Percentiles rank a stretch among this genome's conserved stretches.
These are phyloP conservation scores for Malus orientalis DNA, from an alignment of 306 rosid genomes.

Conservation along the genomic window DNA sequence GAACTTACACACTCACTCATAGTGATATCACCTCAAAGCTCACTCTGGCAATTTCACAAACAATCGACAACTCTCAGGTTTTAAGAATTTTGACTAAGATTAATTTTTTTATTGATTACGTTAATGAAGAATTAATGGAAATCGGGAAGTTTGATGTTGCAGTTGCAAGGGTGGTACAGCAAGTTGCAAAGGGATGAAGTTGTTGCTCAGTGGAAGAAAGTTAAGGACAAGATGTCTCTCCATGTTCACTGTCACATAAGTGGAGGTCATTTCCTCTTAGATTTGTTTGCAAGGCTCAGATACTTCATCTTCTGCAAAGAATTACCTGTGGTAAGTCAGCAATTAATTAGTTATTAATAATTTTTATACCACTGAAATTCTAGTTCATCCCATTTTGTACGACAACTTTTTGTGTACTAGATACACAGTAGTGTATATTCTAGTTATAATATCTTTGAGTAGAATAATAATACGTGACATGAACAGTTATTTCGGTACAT, in stretches of 20 bases:
- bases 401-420: too few relatives aligned
- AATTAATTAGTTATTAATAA: neutral
- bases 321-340: slow-evolving; percentile 61
- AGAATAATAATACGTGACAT: too few relatives aligned
- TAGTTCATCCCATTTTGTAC: too few relatives aligned
- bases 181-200: slow-evolving; percentile 91
- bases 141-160: slow-evolving; percentile 17
- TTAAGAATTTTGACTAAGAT: neutral
- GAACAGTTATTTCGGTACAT: too few relatives aligned
- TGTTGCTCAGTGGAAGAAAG: slow-evolving; percentile 87
- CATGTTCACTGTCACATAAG: slow-evolving; percentile 97
- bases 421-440: too few relatives aligned
- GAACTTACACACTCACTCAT: slow-evolving; percentile 83
- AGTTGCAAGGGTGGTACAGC: slow-evolving; percentile 96
- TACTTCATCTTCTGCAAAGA: slow-evolving; percentile 78
- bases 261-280: slow-evolving; percentile 86
- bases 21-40: slow-evolving; percentile 79
- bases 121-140: neutral
- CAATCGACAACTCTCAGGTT: slow-evolving; percentile 78
- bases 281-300: slow-evolving; percentile 64
- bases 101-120: neutral
- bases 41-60: slow-evolving; percentile 82
- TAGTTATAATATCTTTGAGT: too few relatives aligned
- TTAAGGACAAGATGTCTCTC: slow-evolving; percentile 71
- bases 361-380: too few relatives aligned